Percentiles rank a stretch among this genome's conserved stretches.
Evolutionary conservation across 106 monocot genomes (phyloP).

Genomic region (Dioscorea zingiberensis): DNA sequence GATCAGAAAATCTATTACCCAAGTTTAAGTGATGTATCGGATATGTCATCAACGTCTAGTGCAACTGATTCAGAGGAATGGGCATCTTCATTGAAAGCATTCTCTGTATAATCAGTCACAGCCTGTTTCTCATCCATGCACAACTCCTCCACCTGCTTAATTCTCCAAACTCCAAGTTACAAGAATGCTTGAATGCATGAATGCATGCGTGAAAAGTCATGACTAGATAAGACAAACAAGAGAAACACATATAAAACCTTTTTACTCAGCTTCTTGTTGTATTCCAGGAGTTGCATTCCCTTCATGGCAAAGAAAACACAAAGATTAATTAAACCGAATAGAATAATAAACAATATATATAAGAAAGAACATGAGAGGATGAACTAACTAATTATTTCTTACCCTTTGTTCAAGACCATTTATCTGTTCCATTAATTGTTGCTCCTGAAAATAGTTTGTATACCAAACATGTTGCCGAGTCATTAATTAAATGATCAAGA

Average conservation of each 20-base stretch:
- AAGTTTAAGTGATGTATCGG: constrained; percentile 53
- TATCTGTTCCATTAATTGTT: constrained; percentile 47
- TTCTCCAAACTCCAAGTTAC: neutral
- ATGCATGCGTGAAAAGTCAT: neutral
- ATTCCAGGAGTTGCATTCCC: constrained; percentile 54
- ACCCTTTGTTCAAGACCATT: constrained; percentile 46
- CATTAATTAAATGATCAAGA: no score
- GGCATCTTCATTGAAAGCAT: constrained; percentile 32
- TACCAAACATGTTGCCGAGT: no score
- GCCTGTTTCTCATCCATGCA: constrained; percentile 12
- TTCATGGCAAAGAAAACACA: constrained; percentile 5
- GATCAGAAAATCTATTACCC: constrained; percentile 16
- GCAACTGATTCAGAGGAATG: constrained; percentile 51
- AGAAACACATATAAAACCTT: constrained; percentile 26
- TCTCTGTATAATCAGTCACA: constrained; percentile 26
- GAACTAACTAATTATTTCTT: neutral
- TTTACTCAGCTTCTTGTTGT: constrained; percentile 41
- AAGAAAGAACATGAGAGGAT: neutral
- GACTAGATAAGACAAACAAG: neutral
- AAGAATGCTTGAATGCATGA: neutral
- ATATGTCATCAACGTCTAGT: constrained; percentile 39
- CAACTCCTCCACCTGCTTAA: constrained; percentile 38
- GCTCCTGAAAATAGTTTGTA: constrained; percentile 15
- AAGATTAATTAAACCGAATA: neutral
- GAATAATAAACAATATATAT: neutral